Percentiles rank a stretch among this genome's conserved stretches.
Evolutionary conservation across 495 filamentous ascomycete species (phyloP).

Genomic region (Xylaria venustula): DNA sequence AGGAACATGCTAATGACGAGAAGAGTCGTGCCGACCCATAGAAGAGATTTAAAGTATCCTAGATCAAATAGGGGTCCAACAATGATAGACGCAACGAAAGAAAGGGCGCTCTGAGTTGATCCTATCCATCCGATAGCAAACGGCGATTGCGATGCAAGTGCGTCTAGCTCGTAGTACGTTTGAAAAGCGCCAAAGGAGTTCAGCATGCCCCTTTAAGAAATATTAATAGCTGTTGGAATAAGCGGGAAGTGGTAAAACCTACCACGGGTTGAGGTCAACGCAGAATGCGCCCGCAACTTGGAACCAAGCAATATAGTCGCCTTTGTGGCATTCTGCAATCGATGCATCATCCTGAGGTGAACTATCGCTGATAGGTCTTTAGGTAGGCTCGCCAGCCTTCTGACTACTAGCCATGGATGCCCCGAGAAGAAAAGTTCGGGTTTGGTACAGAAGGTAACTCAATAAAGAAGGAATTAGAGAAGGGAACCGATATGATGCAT

Average conservation of each 20-base stretch:
- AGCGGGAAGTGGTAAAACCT: slow-evolving; percentile 6
- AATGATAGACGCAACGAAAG: slow-evolving; percentile 50
- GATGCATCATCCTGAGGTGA: background rate
- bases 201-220: slow-evolving; percentile 56
- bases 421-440: background rate
- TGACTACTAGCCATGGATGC: background rate
- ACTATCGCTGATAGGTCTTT: background rate
- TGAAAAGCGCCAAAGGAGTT: slow-evolving; percentile 72
- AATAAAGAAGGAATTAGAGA: too few species aligned
- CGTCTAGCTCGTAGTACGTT: slow-evolving; percentile 58
- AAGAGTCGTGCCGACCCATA: slow-evolving; percentile 11
- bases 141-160: slow-evolving; percentile 32
- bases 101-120: slow-evolving; percentile 47
- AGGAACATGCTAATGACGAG: slow-evolving; percentile 19
- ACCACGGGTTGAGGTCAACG: slow-evolving; percentile 63
- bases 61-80: slow-evolving; percentile 55
- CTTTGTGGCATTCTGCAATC: background rate
- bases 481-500: too few species aligned
- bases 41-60: slow-evolving; percentile 45
- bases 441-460: background rate
- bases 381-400: background rate
- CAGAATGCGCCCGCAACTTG: slow-evolving; percentile 56
- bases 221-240: background rate
- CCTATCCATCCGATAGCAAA: slow-evolving; percentile 57
- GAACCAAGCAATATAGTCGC: slow-evolving; percentile 47